These are phyloP conservation scores for Coemansia sp. DNA, from an alignment of 192 early-diverging fungal species.

Conservation along the genomic window DNA sequence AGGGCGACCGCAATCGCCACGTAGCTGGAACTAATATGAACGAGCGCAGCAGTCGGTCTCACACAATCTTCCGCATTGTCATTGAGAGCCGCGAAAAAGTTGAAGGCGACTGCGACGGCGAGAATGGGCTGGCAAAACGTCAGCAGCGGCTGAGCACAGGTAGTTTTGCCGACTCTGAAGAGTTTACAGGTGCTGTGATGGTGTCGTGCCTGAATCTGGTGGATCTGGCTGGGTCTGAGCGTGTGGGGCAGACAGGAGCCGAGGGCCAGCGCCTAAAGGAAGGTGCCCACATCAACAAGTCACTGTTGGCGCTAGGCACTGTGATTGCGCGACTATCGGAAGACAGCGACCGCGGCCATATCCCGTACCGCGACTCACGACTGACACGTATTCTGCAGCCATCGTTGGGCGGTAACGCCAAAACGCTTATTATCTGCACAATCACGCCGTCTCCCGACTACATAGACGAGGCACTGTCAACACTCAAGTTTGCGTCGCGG, in stretches of 20 bases:
- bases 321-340: slow-evolving; percentile 89
- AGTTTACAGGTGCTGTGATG: slow-evolving; percentile 54
- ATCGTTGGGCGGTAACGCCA: slow-evolving; percentile 87
- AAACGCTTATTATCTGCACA: slow-evolving; percentile 89
- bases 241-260: slow-evolving; percentile 68
- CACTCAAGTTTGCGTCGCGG: slow-evolving; percentile 91
- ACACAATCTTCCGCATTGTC: slow-evolving; percentile 94
- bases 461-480: slow-evolving; percentile 85
- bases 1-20: slow-evolving; percentile 81
- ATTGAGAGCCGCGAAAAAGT: slow-evolving; percentile 74
- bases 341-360: slow-evolving; percentile 66
- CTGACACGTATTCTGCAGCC: slow-evolving; percentile 91
- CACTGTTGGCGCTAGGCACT: slow-evolving; percentile 83
- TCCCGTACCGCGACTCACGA: slow-evolving; percentile 97
- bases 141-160: slow-evolving; percentile 41
- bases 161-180: slow-evolving; percentile 24
- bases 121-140: background rate
- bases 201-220: slow-evolving; percentile 79
- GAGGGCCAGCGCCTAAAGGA: slow-evolving; percentile 89
- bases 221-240: slow-evolving; percentile 96
- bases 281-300: slow-evolving; percentile 95
- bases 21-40: slow-evolving; percentile 93
- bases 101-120: background rate
- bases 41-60: slow-evolving; percentile 85
- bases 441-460: slow-evolving; percentile 77